Evolutionary conservation across 148 eudicot species (phyloP).

Genomic region (Vaccinium myrtillus): DNA sequence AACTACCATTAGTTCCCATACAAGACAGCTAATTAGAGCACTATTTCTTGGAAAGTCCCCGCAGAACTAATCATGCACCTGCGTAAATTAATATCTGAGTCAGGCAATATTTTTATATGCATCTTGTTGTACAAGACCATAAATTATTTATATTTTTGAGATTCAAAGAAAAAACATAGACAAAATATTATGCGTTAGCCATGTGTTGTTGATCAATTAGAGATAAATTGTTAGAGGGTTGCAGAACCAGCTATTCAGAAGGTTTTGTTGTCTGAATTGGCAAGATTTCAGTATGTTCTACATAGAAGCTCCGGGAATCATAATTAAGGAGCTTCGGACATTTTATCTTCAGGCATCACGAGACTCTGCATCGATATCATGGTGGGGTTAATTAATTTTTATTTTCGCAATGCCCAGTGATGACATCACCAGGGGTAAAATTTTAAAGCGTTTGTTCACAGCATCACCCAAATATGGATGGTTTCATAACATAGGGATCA

Average conservation of each 20-base stretch:
- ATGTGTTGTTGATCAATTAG: neutral
- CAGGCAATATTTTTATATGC: neutral
- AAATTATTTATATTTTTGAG: neutral
- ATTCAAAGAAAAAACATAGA: neutral
- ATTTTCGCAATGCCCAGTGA: neutral
- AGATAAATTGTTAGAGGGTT: neutral
- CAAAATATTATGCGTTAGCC: neutral
- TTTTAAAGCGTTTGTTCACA: neutral
- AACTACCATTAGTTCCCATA: constrained; percentile 56
- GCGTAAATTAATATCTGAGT: neutral
- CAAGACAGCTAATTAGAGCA: constrained; percentile 34
- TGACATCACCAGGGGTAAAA: neutral
- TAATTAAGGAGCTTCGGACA: neutral
- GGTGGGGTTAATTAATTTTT: neutral
- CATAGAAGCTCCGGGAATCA: neutral
- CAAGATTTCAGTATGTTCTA: neutral
- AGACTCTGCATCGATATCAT: neutral
- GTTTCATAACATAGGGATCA: neutral
- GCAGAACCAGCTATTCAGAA: neutral
- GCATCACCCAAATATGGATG: neutral
- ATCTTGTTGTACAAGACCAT: neutral
- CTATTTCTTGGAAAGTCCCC: neutral
- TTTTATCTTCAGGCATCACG: neutral
- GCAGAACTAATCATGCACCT: neutral
- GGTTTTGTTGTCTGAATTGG: neutral